Evolutionary conservation across 148 eudicot species (phyloP), one percentile per base, ranked within the genome.

Genomic region (Persicaria maculosa): DNA sequence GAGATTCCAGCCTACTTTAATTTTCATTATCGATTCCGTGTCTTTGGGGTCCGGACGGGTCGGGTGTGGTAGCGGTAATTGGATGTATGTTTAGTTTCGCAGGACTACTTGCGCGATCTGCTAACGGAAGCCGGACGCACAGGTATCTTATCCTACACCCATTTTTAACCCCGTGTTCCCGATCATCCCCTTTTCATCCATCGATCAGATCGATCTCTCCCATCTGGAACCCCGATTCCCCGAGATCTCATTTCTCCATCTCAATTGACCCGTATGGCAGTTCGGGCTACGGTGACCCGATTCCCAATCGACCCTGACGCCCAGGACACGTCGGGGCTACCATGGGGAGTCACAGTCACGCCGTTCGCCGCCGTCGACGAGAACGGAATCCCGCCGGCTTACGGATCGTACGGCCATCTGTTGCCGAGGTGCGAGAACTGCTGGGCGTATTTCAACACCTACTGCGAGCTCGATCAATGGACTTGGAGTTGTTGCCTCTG

Each of bases 341-440:
- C 97, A 44, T 94, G 98, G 98, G 98, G 97, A 7, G 79, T 94
- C 22, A 85, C 97, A 17, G 78, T 91, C 53, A 74, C 90, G 20
- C 97, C 98, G 19, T 94, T 91, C 76, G 82, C 96, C 9, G 74
- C 79, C 20, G 64, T 54, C 62, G 97, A 94, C 67, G 98, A 94
- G 88, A 85, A 90, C 85, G 90, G 89, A 3, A 77, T 68, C 47
- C 74, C 88, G 5, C 98, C 97, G 84, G 81, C 81, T 79, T 81
- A 84, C 79, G 98, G 98, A 87, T 80, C 89, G 25, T 90, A 80
- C 77, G 98, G 97, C 5, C 84, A 91, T 46, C 70, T 79, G 22
- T 64, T 94, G 50, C 98, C 98, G 7, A 77, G 98, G 74, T 94
- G 98, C 76, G 98, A 94, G 86, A 90, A 91, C 77, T 94, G 98